Evolutionary conservation across 495 filamentous ascomycete species (phyloP), one percentile per base, ranked within the genome.

Genomic region (Penicillium tannophilum): DNA sequence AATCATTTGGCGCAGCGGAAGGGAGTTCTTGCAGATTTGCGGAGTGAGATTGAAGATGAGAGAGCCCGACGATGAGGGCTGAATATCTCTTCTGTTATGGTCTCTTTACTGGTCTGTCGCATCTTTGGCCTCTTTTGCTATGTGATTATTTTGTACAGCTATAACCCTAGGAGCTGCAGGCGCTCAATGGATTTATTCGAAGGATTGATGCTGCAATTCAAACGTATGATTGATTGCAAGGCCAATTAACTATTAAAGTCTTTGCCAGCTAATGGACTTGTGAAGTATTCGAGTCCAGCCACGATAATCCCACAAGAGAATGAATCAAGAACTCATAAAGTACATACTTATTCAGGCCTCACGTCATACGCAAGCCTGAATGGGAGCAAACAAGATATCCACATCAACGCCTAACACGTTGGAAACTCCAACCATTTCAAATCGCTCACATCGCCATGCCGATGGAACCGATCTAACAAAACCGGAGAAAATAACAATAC

Each of bases 11-110:
- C 70, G 44, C 70, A 70, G 43, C 75, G 81, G 31, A 76, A 77
- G 50, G 73, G 67, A 12, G 64, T 69, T 9, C 70, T 83, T 60
- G 62, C 74, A 7, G 77, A 80, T 57, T 45, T 83, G 51, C 72
- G 74, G 52, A 62, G 69, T 51, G 72, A 84, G 59, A 71, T 82
- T 59, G 79, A 82, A 56, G 74, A 79, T 7, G 78, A 77, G 61
- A 76, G 73, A 58, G 57, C 65, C 61, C 72, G 70, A 23, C 72
- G 76, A 51, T 80, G 71, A 67, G 26, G 23, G 2, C 41, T 31
- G 12, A 26, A 17, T 30, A 1, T 9, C 12, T 36, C 33, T 36
- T 36, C 33, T 36, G 28, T 7, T 28, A 28, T 28, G 28, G 28
- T 28, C 26, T n/a, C 5, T 53, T 55, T 58, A 52, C 19, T 47